Evolutionary conservation across 805 yeast genomes (phyloP), one percentile per base, ranked within the genome.

Genomic region (Komagataella populi): DNA sequence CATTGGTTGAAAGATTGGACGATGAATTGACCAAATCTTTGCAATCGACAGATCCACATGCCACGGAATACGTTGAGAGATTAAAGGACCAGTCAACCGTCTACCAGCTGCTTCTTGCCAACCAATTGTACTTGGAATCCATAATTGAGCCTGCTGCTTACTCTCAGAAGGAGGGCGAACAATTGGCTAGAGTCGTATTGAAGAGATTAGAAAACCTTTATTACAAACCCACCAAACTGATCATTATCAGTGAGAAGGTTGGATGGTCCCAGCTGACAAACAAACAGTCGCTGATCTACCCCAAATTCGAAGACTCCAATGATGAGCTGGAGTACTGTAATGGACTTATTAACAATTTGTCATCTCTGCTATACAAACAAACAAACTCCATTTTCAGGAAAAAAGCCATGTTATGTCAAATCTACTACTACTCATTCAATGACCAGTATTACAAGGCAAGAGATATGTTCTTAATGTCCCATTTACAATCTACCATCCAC

Each of bases 121-220:
- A 88, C 23, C 99, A 93, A 72, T 67, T 85, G 55, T 91, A 93
- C 70, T 76, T 84, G 64, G 97, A 91, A 69, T 64, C 72, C 44
- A 77, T 77, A 50, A 70, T 78, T 53, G 71, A 81, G 45, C 70
- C 70, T 51, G 63, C 59, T 22, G 70, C 67, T 55, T 60, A 65
- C 45, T 65, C 69, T 22, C 78, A 76, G 55, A 55, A 69, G 8
- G 66, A 72, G 57, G 73, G 77, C 58, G 81, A 76, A 59, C 82
- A 79, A 59, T 72, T 86, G 58, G 78, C 86, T 24, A 80, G 98
- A 66, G 76, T 88, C 48, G 73, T 88, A 48, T 73, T 83, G 50
- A 83, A 93, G 65, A 81, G 99, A 71, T 72, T 93, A 61, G 96
- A 91, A 61, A 96, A 87, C 70, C 76, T 93, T 55, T 93, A 93